These are phyloP conservation scores for Anthracocystis panici-leucophaei DNA, from an alignment of 1,284 basidiomycete species.

Conservation along the genomic window DNA sequence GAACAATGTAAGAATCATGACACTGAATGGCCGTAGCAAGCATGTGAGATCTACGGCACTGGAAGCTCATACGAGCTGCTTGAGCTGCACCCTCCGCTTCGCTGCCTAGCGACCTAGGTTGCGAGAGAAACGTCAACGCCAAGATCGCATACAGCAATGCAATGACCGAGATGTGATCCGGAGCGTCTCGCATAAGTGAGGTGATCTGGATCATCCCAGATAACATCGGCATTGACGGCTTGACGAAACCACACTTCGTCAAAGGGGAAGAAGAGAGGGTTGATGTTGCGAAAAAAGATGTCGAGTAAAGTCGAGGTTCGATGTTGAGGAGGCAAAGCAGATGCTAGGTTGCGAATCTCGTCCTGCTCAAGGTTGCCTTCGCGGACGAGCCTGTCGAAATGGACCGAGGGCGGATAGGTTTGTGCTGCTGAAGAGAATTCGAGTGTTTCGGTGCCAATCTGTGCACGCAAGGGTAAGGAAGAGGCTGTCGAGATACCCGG, in stretches of 20 bases:
- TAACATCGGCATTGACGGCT: conserved; percentile 21
- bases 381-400: conserved; percentile 28
- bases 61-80: conserved; percentile 16
- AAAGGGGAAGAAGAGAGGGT: conserved; percentile 34
- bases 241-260: conserved; percentile 38
- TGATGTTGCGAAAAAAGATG: conserved; percentile 41
- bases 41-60: conserved; percentile 10
- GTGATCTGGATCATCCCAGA: conserved; percentile 19
- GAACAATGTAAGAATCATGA: conserved; percentile 23
- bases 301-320: conserved; percentile 15
- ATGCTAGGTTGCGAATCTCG: conserved; percentile 14
- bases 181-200: conserved; percentile 15
- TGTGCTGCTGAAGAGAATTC: conserved; percentile 28
- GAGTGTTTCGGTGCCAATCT: conserved; percentile 23
- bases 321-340: conserved; percentile 13
- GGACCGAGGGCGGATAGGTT: conserved; percentile 27
- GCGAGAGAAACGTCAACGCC: conserved; percentile 16
- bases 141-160: conserved; percentile 17
- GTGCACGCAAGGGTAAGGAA: conserved; percentile 24
- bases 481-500: conserved; percentile 27
- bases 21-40: conserved; percentile 20
- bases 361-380: conserved; percentile 12
- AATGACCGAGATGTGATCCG: conserved; percentile 26
- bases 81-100: conserved; percentile 11
- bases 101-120: conserved; percentile 12